phyloP scores from a whole-genome alignment of 202 grass and related monocot species.

The Saccharum hybrid region DNA sequence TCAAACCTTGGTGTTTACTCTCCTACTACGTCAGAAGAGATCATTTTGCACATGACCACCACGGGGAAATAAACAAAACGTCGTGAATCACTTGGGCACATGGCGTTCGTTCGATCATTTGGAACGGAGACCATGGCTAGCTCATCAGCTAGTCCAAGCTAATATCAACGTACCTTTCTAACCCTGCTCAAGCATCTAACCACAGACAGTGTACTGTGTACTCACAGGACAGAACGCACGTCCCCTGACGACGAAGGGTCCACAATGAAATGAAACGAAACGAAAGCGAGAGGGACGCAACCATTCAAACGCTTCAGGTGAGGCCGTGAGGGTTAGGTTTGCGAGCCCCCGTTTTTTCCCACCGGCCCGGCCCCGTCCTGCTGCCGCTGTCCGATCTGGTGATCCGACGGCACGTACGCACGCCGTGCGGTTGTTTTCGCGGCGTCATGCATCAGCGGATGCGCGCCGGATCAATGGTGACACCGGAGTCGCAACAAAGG shows the following conservation, averaged over 20 bases:
- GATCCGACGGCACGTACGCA: constrained; percentile 6
- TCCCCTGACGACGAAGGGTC: neutral
- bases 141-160: neutral
- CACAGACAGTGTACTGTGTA: neutral
- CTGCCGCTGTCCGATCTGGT: neutral
- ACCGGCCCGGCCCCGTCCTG: neutral
- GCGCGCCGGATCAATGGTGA: neutral
- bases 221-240: neutral
- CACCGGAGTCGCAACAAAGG: constrained; percentile 30
- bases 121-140: neutral
- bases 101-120: neutral
- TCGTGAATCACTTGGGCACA: neutral
- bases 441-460: neutral
- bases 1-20: neutral
- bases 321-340: neutral
- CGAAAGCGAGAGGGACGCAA: neutral
- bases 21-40: too few relatives aligned
- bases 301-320: neutral
- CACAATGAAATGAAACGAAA: neutral
- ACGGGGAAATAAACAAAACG: neutral
- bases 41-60: neutral
- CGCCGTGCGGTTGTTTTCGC: constrained; percentile 25
- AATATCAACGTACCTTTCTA: constrained; percentile 26
- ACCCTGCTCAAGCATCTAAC: neutral
- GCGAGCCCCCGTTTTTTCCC: neutral